Evolutionary conservation across 2,329 filamentous ascomycete genomes (phyloP), one percentile per base, ranked within the genome.

Genomic region (Ramularia endophylla): DNA sequence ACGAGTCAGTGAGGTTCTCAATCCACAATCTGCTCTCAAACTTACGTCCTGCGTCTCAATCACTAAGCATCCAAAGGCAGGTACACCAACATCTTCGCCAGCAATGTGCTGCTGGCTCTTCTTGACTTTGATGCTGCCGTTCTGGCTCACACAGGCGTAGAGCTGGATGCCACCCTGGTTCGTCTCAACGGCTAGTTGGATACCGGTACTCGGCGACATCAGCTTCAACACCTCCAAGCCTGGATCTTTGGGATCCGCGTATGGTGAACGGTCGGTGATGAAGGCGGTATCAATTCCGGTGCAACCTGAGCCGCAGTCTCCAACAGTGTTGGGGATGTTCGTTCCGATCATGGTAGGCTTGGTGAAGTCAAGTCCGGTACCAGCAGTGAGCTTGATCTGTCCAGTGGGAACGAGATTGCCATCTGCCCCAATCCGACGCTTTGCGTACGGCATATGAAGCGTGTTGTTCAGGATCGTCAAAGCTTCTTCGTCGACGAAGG

Each of bases 61-160:
- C 36, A 95, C 90, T 18, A 95, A 59, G 64, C 90, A 95, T 22
- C 87, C 88, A 59, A 88, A 87, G 69, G 89, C 62, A 47, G 53
- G 52, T 9, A 56, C 36, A 30, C 46, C 48, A n/a, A 48, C 50
- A 12, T 50, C 55, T 40, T 47, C 37, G 17, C 48, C 48, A 17
- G 37, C 22, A 18, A 54, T 38, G 27, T 59, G 54, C 48, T 59
- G 56, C 49, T 62, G 58, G 32, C 48, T 50, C 32, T 47, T 31
- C 53, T 62, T 62, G 11, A 60, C 49, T 2, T 53, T 49, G 20
- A 57, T 57, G 6, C 52, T 59, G 5, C 57, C 57, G 33, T 61
- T 56, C 50, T 59, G 56, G 3, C 57, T 56, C 15, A 47, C 45
- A 37, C 58, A 61, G 4, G 51, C 52, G 41, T 60, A 61, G 30